Percentiles rank a stretch among this genome's conserved stretches.
phyloP scores from a whole-genome alignment of 257 asterid genomes.

The Ilex aquifolium region DNA sequence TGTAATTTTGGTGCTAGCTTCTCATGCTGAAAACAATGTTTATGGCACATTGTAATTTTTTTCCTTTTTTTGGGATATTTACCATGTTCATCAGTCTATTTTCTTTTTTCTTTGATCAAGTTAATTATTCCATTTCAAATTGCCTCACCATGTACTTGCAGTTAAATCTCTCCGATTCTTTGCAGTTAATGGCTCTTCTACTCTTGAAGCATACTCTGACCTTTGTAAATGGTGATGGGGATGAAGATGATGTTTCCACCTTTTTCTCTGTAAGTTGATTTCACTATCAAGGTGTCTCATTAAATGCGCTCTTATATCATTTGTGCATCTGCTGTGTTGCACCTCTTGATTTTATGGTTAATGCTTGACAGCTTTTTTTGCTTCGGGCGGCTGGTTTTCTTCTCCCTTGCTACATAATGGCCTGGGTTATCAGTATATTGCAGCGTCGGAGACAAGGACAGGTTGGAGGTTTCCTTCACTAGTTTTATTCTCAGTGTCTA shows the following conservation, averaged over 20 bases:
- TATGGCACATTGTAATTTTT: too few relatives aligned
- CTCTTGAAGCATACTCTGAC: conserved; percentile 44
- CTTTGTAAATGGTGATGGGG: conserved; percentile 34
- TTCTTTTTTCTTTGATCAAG: too few relatives aligned
- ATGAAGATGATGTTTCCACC: conserved; percentile 40
- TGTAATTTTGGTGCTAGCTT: too few relatives aligned
- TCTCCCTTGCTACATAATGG: conserved; percentile 45
- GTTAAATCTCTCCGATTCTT: not conserved
- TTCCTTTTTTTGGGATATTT: too few relatives aligned
- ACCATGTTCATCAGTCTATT: too few relatives aligned
- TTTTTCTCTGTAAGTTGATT: conserved; percentile 32
- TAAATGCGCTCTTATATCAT: too few relatives aligned
- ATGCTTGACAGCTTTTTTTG: conserved; percentile 34
- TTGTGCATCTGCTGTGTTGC: not conserved
- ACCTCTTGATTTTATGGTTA: conserved; percentile 3
- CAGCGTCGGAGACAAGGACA: conserved; percentile 51
- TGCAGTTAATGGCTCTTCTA: conserved; percentile 45
- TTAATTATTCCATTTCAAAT: too few relatives aligned
- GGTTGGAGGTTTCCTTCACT: conserved; percentile 16
- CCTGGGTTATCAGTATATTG: conserved; percentile 43
- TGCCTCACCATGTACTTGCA: too few relatives aligned
- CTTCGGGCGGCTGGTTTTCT: conserved; percentile 45
- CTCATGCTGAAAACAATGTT: too few relatives aligned
- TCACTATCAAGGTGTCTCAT: not conserved
- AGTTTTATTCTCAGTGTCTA: not conserved